phyloP scores from a whole-genome alignment of 805 yeast species.

The Lachancea dasiensis region DNA sequence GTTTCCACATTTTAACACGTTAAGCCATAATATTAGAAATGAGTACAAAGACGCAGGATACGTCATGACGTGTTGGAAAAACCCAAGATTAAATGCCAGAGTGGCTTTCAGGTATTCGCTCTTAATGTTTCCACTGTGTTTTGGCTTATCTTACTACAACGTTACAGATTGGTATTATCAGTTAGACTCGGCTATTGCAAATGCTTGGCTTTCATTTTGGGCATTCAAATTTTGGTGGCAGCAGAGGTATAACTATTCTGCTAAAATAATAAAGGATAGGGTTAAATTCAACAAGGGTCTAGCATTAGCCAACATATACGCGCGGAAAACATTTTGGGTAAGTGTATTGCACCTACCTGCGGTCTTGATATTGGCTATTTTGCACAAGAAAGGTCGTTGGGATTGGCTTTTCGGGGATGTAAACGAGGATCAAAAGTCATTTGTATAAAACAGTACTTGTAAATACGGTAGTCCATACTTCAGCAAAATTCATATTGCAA shows the following conservation, averaged over 20 bases:
- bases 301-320: constrained; percentile 56
- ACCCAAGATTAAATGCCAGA: constrained; percentile 87
- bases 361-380: constrained; percentile 81
- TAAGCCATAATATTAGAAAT: constrained; percentile 79
- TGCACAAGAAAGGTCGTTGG: constrained; percentile 95
- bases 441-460: constrained; percentile 10
- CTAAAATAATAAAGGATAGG: constrained; percentile 30
- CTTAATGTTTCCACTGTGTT: constrained; percentile 91
- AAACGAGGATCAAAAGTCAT: constrained; percentile 16
- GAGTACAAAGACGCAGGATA: constrained; percentile 93
- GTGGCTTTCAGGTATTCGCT: constrained; percentile 87
- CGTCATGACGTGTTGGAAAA: constrained; percentile 93
- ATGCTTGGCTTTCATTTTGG: constrained; percentile 79
- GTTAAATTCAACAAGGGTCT: constrained; percentile 46
- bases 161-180: constrained; percentile 79
- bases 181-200: constrained; percentile 73
- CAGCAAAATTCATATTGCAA: constrained; percentile 1
- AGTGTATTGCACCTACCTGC: constrained; percentile 93
- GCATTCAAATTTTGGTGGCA: constrained; percentile 83
- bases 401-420: constrained; percentile 50
- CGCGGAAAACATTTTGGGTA: constrained; percentile 87
- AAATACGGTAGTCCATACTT: constrained; percentile 7
- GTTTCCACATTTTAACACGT: constrained; percentile 93
- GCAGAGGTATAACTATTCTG: constrained; percentile 55
- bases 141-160: constrained; percentile 69